Conservation (phyloP, 108 stramenopile genomes). For the Nitzschia palea region DNA sequence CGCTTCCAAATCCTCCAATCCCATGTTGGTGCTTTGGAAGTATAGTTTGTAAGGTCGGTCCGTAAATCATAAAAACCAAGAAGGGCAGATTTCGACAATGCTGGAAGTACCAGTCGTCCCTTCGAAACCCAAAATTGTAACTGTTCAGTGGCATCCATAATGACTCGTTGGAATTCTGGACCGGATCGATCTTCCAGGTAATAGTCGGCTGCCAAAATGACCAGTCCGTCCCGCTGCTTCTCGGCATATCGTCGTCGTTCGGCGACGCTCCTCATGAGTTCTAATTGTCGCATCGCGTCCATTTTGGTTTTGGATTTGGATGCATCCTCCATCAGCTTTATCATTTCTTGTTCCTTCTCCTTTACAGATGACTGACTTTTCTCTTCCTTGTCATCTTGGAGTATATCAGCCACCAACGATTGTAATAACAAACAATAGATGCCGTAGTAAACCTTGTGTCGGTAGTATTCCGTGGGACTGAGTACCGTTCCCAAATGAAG, state of each 20-base stretch:
- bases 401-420: conserved; percentile 31
- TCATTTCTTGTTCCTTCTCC: conserved; percentile 3
- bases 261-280: conserved; percentile 46
- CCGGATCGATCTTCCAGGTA: conserved; percentile 9
- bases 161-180: conserved; percentile 2
- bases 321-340: not conserved
- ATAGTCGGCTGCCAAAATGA: conserved; percentile 57
- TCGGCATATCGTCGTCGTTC: conserved; percentile 41
- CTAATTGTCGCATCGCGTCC: conserved; percentile 43
- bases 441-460: conserved; percentile 29
- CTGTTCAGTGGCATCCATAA: conserved; percentile 55
- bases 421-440: conserved; percentile 33
- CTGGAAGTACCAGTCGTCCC: conserved; percentile 40
- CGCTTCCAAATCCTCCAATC: conserved; percentile 15
- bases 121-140: conserved; percentile 65
- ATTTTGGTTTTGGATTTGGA: conserved; percentile 28
- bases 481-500: conserved; percentile 26
- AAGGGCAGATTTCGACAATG: conserved; percentile 46
- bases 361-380: not conserved
- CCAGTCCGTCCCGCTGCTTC: conserved; percentile 47
- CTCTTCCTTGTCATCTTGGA: conserved; percentile 20
- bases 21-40: not conserved
- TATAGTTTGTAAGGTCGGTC: not conserved
- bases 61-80: conserved; percentile 64
- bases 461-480: conserved; percentile 18